Evolutionary conservation across 331 rosid genomes (phyloP), one percentile per base, ranked within the genome.

Genomic region (Erythrophleum ivorense): DNA sequence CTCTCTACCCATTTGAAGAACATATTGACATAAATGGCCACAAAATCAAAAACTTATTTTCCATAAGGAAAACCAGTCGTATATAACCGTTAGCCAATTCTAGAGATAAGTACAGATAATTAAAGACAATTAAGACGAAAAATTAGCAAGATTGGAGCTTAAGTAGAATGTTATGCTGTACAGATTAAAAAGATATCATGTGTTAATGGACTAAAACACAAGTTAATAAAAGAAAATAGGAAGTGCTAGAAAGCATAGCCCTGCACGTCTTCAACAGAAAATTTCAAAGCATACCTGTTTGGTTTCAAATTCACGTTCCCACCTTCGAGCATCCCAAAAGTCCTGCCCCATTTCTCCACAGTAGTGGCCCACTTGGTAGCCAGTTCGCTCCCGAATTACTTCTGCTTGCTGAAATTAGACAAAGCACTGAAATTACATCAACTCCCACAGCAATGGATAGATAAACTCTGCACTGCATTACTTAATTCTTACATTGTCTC

Each of bases 341-440:
- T 96, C 99, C 87, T 93, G 99, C 52, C 99, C 99, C 99, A 96
- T 96, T 88, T 96, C 99, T 77, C 99, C 98, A 36, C 99, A 96
- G 78, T 96, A 96, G 86, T 96, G 99, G 14, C 99, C 98, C 60
- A 96, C 99, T 75, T 91, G 97, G 79, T 82, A 93, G 81, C 98
- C 97, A 55, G 99, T 96, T 75, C 97, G 92, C 86, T 96, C 99
- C 4, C 99, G 94, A 71, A 96, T 96, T 40, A 91, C 99, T 82
- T 96, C 99, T n/a, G 99, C 99, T 96, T 96, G 99, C 99, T 96
- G 92, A 81, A 85, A 79, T 79, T 24, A 59, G 71, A 88, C 65
- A 78, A 79, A 81, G 24, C 58, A 69, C 5, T 57, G 55, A 54
- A 83, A 41, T 10, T 68, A 36, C 40, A 38, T 40, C 77, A 75